A percentile compares a stretch with the other conserved stretches of the same genome.
These are phyloP conservation scores for Stephanocyclus meneghinianus DNA, from an alignment of 352 stramenopile genomes.

Conservation along the genomic window DNA sequence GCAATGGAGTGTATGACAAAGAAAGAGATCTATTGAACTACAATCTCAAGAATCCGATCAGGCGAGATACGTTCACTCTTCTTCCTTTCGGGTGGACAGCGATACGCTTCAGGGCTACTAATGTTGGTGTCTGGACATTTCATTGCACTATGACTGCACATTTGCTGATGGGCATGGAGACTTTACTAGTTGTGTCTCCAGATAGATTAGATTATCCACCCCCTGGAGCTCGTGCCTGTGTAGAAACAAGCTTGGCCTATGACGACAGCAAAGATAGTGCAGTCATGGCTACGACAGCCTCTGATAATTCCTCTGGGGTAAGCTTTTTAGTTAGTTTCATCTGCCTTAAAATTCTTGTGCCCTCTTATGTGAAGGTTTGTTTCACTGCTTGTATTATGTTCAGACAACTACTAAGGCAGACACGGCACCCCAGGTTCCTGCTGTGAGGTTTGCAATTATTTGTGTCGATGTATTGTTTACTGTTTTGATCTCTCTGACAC, in stretches of 20 bases:
- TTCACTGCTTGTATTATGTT: no score
- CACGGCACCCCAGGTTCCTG: no score
- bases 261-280: neutral
- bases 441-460: no score
- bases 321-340: no score
- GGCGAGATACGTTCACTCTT: constrained; percentile 28
- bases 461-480: no score
- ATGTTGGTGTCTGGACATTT: constrained; percentile 35
- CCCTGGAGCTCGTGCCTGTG: constrained; percentile 10
- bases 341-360: no score
- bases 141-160: constrained; percentile 30
- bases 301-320: no score
- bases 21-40: constrained; percentile 16
- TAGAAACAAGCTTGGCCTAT: constrained; percentile 14
- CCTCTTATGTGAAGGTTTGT: no score
- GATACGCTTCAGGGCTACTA: constrained; percentile 26
- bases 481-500: no score
- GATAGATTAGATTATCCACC: constrained; percentile 16
- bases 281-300: no score
- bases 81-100: constrained; percentile 35
- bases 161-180: constrained; percentile 37
- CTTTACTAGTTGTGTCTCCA: constrained; percentile 22
- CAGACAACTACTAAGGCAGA: no score
- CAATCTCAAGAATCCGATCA: constrained; percentile 41
- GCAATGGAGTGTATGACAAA: constrained; percentile 34